Percentiles rank a stretch among this genome's conserved stretches.
Evolutionary conservation across 2,329 filamentous ascomycete species (phyloP).

Genomic region (Epichloe amarillans): DNA sequence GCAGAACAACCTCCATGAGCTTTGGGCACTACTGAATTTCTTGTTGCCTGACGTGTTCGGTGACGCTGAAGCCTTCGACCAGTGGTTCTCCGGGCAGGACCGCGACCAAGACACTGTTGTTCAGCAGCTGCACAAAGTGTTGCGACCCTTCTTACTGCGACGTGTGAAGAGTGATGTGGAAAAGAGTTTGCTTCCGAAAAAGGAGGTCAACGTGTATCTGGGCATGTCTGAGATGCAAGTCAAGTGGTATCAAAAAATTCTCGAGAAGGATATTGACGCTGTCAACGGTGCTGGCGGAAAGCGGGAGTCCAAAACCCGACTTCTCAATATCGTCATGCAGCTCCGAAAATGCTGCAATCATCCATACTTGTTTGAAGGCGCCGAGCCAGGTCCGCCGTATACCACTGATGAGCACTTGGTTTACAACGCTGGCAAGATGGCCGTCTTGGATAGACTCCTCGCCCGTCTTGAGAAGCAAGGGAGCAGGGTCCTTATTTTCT

Average conservation of each 20-base stretch:
- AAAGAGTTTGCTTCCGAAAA: constrained; percentile 93
- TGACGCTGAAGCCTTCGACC: constrained; percentile 90
- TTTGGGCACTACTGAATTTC: constrained; percentile 97
- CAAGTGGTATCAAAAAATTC: constrained; percentile 97
- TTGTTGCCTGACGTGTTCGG: constrained; percentile 96
- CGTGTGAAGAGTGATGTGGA: constrained; percentile 97
- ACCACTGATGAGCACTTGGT: constrained; percentile 95
- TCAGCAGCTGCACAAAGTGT: constrained; percentile 83
- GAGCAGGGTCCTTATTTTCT: constrained; percentile 96
- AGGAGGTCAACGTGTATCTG: constrained; percentile 92
- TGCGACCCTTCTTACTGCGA: constrained; percentile 85
- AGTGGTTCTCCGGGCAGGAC: constrained; percentile 90
- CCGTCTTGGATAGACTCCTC: constrained; percentile 85
- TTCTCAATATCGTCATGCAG: constrained; percentile 99
- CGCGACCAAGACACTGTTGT: constrained; percentile 91
- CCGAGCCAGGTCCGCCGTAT: constrained; percentile 92
- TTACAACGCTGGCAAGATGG: constrained; percentile 93
- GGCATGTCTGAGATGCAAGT: constrained; percentile 99
- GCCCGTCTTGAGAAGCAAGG: constrained; percentile 72
- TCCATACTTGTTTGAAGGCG: constrained; percentile 93
- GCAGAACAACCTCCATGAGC: constrained; percentile 94
- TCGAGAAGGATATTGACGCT: constrained; percentile 97
- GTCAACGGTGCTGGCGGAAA: constrained; percentile 95
- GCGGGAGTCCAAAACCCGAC: constrained; percentile 89
- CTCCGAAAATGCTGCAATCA: constrained; percentile 98